A percentile compares a stretch with the other conserved stretches of the same genome.
Conservation (phyloP, 345 rosid species). For the Stellera chamaejasme region DNA sequence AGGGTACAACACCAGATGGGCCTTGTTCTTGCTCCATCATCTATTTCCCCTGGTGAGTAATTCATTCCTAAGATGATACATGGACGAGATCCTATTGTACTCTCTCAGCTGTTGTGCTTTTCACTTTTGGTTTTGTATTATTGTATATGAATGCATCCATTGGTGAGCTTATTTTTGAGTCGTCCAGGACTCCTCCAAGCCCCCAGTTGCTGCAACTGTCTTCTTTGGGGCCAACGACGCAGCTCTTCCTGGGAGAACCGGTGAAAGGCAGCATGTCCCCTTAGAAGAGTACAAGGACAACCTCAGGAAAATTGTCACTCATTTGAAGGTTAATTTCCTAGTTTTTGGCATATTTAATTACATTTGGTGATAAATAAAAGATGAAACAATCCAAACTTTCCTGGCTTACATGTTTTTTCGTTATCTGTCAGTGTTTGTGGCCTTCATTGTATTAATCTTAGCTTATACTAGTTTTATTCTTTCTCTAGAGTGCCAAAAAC, state of each 20-base stretch:
- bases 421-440: no score
- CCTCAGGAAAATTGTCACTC: constrained; percentile 56
- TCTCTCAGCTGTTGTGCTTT: not conserved
- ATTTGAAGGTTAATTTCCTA: constrained; percentile 54
- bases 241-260: constrained; percentile 59
- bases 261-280: constrained; percentile 79
- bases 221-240: constrained; percentile 98
- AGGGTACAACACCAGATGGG: constrained; percentile 95
- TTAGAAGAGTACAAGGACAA: constrained; percentile 67
- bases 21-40: constrained; percentile 70
- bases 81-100: not conserved
- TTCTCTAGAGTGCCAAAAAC: no score
- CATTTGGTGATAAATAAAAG: no score
- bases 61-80: not conserved
- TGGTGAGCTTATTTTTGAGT: constrained; percentile 7
- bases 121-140: not conserved
- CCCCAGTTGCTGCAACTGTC: constrained; percentile 67
- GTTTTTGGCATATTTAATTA: not conserved
- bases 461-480: no score
- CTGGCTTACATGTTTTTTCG: no score
- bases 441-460: no score
- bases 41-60: constrained; percentile 58
- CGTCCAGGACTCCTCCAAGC: constrained; percentile 37
- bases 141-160: not conserved
- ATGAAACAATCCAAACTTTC: no score